phyloP scores from a whole-genome alignment of 1,284 basidiomycete genomes.

The Salmacisia buchloeana region DNA sequence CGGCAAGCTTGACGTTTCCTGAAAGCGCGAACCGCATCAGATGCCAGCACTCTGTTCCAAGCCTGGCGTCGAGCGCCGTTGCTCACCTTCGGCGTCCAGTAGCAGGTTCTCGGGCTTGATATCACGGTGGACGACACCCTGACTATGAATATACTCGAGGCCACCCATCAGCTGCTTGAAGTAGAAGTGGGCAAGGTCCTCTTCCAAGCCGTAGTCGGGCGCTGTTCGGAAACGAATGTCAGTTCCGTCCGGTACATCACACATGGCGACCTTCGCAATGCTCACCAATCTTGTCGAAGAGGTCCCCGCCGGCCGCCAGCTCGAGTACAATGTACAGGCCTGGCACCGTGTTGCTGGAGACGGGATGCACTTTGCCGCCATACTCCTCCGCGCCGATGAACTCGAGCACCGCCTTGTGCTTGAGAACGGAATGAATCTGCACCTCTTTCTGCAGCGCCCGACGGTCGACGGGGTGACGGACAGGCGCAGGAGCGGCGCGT shows the following conservation, averaged over 20 bases:
- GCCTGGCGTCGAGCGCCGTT: neutral
- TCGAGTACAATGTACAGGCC: slow-evolving; percentile 87
- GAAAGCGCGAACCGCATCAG: neutral
- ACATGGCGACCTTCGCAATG: too few species aligned
- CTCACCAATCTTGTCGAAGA: slow-evolving; percentile 95
- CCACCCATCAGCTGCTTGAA: slow-evolving; percentile 82
- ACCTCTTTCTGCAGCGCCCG: slow-evolving; percentile 71
- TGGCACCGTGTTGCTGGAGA: slow-evolving; percentile 41
- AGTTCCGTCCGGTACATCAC: too few species aligned
- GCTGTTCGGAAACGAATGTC: too few species aligned
- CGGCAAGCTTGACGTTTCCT: slow-evolving; percentile 73
- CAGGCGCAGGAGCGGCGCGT: slow-evolving; percentile 11
- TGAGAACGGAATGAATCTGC: slow-evolving; percentile 76
- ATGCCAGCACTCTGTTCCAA: neutral
- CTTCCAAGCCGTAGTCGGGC: slow-evolving; percentile 79
- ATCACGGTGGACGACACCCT: slow-evolving; percentile 58
- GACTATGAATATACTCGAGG: slow-evolving; percentile 65
- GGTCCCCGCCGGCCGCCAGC: slow-evolving; percentile 83
- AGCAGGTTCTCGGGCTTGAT: slow-evolving; percentile 55
- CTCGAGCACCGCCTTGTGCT: slow-evolving; percentile 75
- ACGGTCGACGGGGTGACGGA: slow-evolving; percentile 43
- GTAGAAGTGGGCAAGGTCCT: slow-evolving; percentile 84
- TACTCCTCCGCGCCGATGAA: slow-evolving; percentile 63
- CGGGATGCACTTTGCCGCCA: slow-evolving; percentile 21
- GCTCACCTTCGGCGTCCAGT: slow-evolving; percentile 54